Evolutionary conservation across 2,329 filamentous ascomycete species (phyloP).

Genomic region (Biscogniauxia mediterranea): DNA sequence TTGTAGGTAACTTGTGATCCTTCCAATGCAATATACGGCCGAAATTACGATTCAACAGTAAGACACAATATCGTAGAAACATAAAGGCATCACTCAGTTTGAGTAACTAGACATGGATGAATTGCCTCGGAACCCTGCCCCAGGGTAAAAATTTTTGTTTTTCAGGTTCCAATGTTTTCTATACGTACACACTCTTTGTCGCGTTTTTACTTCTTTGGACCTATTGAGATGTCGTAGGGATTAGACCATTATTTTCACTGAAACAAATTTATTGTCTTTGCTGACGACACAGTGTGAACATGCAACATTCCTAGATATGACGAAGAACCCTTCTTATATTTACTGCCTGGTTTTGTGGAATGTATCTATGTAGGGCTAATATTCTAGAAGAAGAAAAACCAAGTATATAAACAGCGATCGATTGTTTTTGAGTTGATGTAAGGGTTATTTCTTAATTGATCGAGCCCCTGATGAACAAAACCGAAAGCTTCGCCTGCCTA

Average conservation of each 20-base stretch:
- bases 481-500: neutral
- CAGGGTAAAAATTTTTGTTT: neutral
- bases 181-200: neutral
- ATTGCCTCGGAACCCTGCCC: neutral
- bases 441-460: no score
- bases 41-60: neutral
- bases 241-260: neutral
- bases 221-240: neutral
- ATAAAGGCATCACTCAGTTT: neutral
- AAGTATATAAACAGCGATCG: neutral
- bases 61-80: neutral
- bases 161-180: neutral
- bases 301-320: neutral
- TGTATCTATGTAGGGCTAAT: neutral
- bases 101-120: neutral
- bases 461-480: no score
- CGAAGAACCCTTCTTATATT: neutral
- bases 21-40: no score
- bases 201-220: neutral
- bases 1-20: no score
- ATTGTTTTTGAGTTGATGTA: no score
- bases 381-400: neutral
- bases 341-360: neutral
- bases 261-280: neutral
- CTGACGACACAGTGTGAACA: neutral